A percentile compares a stretch with the other conserved stretches of the same genome.
Evolutionary conservation across 441 rosid genomes (phyloP).

Genomic region (Raphanus hybrid): DNA sequence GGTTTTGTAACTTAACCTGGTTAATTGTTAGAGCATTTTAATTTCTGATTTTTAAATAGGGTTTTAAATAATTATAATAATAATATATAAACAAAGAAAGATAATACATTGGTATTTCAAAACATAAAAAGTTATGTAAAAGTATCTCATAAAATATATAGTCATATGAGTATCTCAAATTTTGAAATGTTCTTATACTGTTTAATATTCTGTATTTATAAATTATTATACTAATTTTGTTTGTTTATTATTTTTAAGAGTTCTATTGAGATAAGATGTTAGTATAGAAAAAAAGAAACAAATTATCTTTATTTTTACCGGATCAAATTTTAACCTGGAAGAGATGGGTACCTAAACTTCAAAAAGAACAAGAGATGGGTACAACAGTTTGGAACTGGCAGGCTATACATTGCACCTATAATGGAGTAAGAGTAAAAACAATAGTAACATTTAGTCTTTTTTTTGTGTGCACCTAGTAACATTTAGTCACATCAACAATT

Average conservation of each 20-base stretch:
- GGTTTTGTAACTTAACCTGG: constrained; percentile 13
- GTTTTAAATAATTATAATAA: not conserved
- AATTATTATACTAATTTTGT: not conserved
- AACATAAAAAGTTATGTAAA: not conserved
- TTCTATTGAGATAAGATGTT: not conserved
- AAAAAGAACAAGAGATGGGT: constrained; percentile 6
- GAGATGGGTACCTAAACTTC: not conserved
- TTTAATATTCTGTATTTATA: not conserved
- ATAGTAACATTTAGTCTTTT: constrained; percentile 25
- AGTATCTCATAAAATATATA: not conserved
- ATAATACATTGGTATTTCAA: not conserved
- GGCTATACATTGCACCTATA: constrained; percentile 21
- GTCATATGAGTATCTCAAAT: not conserved
- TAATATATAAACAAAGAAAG: not conserved
- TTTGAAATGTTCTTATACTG: not conserved
- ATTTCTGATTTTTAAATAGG: not conserved
- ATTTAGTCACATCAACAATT: constrained; percentile 31
- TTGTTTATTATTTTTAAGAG: not conserved
- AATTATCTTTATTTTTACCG: not conserved
- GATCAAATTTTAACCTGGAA: not conserved
- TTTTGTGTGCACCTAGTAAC: not conserved
- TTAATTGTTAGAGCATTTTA: not conserved
- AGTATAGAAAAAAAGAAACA: not conserved
- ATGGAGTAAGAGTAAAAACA: constrained; percentile 17
- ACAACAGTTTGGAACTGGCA: constrained; percentile 22